phyloP scores from a whole-genome alignment of 495 filamentous ascomycete species.

The Penicillium alfredii region DNA sequence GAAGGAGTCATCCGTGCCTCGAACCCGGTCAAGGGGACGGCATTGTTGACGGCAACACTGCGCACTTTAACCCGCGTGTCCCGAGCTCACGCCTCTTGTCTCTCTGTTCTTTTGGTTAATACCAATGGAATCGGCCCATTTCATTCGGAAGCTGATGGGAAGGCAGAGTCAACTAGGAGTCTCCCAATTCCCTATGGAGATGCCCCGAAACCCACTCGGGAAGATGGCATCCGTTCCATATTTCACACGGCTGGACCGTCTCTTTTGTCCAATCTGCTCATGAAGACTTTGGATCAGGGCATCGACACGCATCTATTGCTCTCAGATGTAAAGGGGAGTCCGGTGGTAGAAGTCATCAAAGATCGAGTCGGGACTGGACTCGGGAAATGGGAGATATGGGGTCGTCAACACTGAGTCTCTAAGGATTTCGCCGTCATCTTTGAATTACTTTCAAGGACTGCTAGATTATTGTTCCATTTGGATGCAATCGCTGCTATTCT shows the following conservation, averaged over 20 bases:
- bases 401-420: no score
- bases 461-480: slow-evolving; percentile 2
- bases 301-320: slow-evolving; percentile 39
- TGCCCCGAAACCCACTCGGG: slow-evolving; percentile 4
- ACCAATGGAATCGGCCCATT: slow-evolving; percentile 29
- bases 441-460: no score
- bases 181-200: not conserved
- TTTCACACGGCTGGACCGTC: slow-evolving; percentile 19
- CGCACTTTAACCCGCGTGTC: slow-evolving; percentile 32
- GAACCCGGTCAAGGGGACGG: slow-evolving; percentile 35
- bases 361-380: slow-evolving; percentile 31
- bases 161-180: not conserved
- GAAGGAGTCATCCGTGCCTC: slow-evolving; percentile 38
- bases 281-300: slow-evolving; percentile 37
- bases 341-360: slow-evolving; percentile 39
- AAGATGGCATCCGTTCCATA: slow-evolving; percentile 30
- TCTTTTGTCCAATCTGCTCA: slow-evolving; percentile 33
- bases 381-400: slow-evolving; percentile 39
- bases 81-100: slow-evolving; percentile 19
- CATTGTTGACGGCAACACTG: slow-evolving; percentile 28
- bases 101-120: slow-evolving; percentile 38
- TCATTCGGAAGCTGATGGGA: slow-evolving; percentile 4
- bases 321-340: slow-evolving; percentile 19
- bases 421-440: no score
- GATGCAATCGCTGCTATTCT: slow-evolving; percentile 14